Evolutionary conservation across 140 eudicot genomes (phyloP).

Genomic region (Flaveria floridana): DNA sequence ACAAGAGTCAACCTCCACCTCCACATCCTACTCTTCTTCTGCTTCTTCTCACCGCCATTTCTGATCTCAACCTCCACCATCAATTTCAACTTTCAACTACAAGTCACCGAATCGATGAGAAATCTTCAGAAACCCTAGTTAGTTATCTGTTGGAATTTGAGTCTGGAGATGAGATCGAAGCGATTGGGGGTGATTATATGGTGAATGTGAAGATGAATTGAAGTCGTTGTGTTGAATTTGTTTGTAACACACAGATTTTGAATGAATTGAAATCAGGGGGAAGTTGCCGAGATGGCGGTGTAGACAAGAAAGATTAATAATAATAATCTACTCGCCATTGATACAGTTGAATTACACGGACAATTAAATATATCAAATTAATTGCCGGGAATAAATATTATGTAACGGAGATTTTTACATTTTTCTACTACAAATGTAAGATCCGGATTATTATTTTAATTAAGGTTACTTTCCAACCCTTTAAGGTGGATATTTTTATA

Average conservation of each 20-base stretch:
- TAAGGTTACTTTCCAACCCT: too few relatives aligned
- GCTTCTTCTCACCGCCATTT: conserved; percentile 30
- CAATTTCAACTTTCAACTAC: conserved; percentile 16
- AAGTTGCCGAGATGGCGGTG: conserved; percentile 34
- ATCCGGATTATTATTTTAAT: too few relatives aligned
- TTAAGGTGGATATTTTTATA: too few relatives aligned
- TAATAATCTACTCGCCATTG: not conserved
- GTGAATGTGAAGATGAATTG: not conserved
- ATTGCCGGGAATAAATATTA: not conserved
- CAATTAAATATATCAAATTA: not conserved
- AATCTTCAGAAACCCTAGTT: conserved; percentile 31
- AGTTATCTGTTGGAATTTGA: not conserved
- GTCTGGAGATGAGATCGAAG: not conserved
- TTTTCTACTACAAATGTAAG: too few relatives aligned
- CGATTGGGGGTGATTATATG: not conserved
- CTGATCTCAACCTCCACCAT: conserved; percentile 68
- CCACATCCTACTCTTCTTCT: conserved; percentile 30
- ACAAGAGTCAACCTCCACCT: conserved; percentile 42
- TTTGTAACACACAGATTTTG: conserved; percentile 37
- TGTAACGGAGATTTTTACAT: too few relatives aligned
- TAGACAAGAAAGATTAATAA: not conserved
- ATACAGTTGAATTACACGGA: not conserved
- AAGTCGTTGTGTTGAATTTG: conserved; percentile 17
- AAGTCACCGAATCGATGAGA: not conserved
- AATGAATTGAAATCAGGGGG: conserved; percentile 9